These are phyloP conservation scores for Epichloe sibirici DNA, from an alignment of 2,329 filamentous ascomycete genomes.

Conservation along the genomic window DNA sequence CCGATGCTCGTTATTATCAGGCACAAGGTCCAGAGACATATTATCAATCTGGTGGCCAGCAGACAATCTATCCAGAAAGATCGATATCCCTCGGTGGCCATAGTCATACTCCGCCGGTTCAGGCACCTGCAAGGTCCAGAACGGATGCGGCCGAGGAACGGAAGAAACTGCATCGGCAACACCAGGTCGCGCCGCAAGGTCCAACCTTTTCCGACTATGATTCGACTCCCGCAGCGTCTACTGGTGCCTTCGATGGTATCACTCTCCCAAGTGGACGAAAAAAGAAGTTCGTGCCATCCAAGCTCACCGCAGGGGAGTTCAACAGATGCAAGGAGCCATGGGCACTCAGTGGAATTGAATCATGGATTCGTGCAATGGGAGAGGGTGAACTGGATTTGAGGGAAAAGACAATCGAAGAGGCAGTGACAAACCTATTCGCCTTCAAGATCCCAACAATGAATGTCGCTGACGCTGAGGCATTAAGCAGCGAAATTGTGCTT, in stretches of 20 bases:
- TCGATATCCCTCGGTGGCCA: constrained; percentile 77
- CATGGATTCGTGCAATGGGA: constrained; percentile 79
- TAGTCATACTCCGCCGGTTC: constrained; percentile 64
- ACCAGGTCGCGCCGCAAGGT: constrained; percentile 39
- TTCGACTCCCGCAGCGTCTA: constrained; percentile 35
- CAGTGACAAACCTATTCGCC: constrained; percentile 78
- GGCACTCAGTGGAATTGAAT: constrained; percentile 78
- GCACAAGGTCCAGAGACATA: constrained; percentile 38
- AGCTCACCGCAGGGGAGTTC: constrained; percentile 70
- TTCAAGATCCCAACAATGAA: constrained; percentile 98
- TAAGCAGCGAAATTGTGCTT: constrained; percentile 65
- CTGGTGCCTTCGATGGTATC: constrained; percentile 66
- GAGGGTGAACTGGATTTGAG: constrained; percentile 85
- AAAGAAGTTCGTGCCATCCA: constrained; percentile 74
- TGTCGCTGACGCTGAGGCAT: constrained; percentile 83
- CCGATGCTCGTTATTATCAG: constrained; percentile 29
- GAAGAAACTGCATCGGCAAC: constrained; percentile 40
- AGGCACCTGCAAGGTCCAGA: constrained; percentile 79
- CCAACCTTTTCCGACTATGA: constrained; percentile 46
- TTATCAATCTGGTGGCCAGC: constrained; percentile 24
- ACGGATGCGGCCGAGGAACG: constrained; percentile 77
- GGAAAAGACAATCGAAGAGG: constrained; percentile 74
- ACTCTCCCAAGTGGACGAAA: constrained; percentile 68
- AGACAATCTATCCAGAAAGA: constrained; percentile 43
- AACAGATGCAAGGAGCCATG: constrained; percentile 79